Evolutionary conservation across 148 eudicot species (phyloP).

Genomic region (Rhododendron vialii): DNA sequence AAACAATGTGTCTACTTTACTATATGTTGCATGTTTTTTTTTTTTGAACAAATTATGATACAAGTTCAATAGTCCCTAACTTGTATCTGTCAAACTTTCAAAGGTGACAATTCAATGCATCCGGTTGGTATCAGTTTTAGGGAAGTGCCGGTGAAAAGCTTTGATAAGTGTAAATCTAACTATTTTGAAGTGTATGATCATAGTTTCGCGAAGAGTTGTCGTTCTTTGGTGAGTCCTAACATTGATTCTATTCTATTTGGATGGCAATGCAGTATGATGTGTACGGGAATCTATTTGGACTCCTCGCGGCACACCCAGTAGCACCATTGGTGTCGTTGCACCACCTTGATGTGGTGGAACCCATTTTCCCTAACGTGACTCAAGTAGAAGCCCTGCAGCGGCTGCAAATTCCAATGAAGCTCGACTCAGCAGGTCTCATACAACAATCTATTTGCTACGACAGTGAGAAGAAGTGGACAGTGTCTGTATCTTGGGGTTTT

Average conservation of each 20-base stretch:
- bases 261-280: slow-evolving; percentile 46
- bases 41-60: not conserved
- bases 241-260: slow-evolving; percentile 14
- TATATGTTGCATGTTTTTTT: not conserved
- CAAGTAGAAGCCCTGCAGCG: slow-evolving; percentile 39
- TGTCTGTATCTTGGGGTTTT: slow-evolving; percentile 56
- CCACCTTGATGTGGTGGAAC: slow-evolving; percentile 60
- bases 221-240: slow-evolving; percentile 9
- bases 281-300: slow-evolving; percentile 54
- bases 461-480: slow-evolving; percentile 38
- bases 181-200: not conserved
- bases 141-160: not conserved
- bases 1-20: not conserved
- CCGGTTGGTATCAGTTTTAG: not conserved
- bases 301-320: slow-evolving; percentile 55
- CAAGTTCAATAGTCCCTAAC: not conserved
- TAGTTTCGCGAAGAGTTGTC: not conserved
- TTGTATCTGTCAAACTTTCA: not conserved
- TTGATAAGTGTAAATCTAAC: not conserved
- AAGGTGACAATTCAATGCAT: not conserved
- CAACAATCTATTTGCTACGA: slow-evolving; percentile 59
- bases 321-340: slow-evolving; percentile 49
- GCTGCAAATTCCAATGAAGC: slow-evolving; percentile 41
- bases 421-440: slow-evolving; percentile 55
- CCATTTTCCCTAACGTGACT: slow-evolving; percentile 50